Evolutionary conservation across 2,329 filamentous ascomycete genomes (phyloP), one percentile per base, ranked within the genome.

Genomic region (Fusarium sp.): DNA sequence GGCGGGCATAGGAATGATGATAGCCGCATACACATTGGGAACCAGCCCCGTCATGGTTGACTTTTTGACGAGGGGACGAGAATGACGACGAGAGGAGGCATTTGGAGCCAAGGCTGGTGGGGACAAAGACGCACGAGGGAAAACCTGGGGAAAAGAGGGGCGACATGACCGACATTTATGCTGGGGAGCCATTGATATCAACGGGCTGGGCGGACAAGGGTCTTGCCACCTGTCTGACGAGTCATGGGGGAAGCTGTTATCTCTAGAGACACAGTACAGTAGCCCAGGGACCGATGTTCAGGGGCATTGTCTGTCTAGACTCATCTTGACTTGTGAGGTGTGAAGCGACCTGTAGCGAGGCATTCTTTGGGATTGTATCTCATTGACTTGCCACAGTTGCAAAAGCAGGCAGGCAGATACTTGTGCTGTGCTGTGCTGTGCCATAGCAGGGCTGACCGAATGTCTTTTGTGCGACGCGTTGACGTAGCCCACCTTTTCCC

Each of bases 21-120:
- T 70, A 23, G 73, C 75, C 13, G 75, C 68, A 60, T 68, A 77
- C 66, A 74, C 73, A 66, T 77, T 77, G 4, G 75, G 71, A 30
- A 76, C 60, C 32, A 74, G 66, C 45, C 74, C 65, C 71, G 71
- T 66, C 71, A 74, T 76, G 50, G 39, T 66, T 34, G 66, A 48
- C 43, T 20, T 35, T 54, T 35, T 14, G 62, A 52, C 45, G 32
- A 41, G 39, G 39, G 20, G 41, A 32, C 18, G n/a, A 50, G 6
- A 58, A 34, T 30, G 25, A 27, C 20, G 34, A 57, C 14, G 48
- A 23, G 59, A 9, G 18, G 64, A 72, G 66, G 52, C 70, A 73
- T 73, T 52, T 64, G 64, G 37, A 32, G 39, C 18, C 58, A 34
- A 14, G 37, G 35, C 30, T 5, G 13, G 25, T 30, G 41, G 58